Evolutionary conservation across 306 rosid species (phyloP).

Genomic region (Vigna reflexopilosa): DNA sequence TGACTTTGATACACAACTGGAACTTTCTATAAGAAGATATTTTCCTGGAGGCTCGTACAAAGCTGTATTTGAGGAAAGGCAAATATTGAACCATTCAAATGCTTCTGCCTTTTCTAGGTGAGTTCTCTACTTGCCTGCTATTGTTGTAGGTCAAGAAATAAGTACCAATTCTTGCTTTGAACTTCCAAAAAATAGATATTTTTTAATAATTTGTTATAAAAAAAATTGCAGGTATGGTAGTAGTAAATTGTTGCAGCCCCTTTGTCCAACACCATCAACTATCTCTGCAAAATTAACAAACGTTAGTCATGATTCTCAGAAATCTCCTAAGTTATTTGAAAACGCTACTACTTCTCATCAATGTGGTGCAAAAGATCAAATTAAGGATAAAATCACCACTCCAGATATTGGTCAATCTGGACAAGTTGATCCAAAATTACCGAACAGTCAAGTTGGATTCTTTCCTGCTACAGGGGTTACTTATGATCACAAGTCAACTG

Average conservation of each 20-base stretch:
- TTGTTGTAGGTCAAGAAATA: background rate
- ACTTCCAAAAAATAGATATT: background rate
- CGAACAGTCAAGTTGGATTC: slow-evolving; percentile 43
- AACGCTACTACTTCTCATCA: slow-evolving; percentile 39
- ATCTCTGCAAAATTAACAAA: slow-evolving; percentile 35
- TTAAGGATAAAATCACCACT: slow-evolving; percentile 42
- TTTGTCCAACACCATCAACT: slow-evolving; percentile 42
- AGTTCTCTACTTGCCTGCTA: slow-evolving; percentile 37
- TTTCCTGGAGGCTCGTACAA: slow-evolving; percentile 46
- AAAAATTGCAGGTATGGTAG: slow-evolving; percentile 66
- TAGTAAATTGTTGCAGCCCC: slow-evolving; percentile 53
- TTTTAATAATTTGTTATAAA: slow-evolving; percentile 33
- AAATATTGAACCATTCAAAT: slow-evolving; percentile 67
- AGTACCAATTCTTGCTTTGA: background rate
- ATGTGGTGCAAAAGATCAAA: slow-evolving; percentile 34
- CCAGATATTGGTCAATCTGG: slow-evolving; percentile 43
- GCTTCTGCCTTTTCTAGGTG: slow-evolving; percentile 85
- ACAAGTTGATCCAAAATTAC: slow-evolving; percentile 49
- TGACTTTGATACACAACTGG: slow-evolving; percentile 62
- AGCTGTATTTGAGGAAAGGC: slow-evolving; percentile 53
- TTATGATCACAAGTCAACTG: slow-evolving; percentile 45
- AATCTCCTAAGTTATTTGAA: slow-evolving; percentile 46
- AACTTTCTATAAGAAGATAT: slow-evolving; percentile 63
- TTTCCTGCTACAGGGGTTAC: slow-evolving; percentile 46
- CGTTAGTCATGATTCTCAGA: slow-evolving; percentile 40